Percentiles rank a stretch among this genome's conserved stretches.
These are phyloP conservation scores for Kodamaea hsintzibuensis DNA, from an alignment of 805 yeast species.

Conservation along the genomic window DNA sequence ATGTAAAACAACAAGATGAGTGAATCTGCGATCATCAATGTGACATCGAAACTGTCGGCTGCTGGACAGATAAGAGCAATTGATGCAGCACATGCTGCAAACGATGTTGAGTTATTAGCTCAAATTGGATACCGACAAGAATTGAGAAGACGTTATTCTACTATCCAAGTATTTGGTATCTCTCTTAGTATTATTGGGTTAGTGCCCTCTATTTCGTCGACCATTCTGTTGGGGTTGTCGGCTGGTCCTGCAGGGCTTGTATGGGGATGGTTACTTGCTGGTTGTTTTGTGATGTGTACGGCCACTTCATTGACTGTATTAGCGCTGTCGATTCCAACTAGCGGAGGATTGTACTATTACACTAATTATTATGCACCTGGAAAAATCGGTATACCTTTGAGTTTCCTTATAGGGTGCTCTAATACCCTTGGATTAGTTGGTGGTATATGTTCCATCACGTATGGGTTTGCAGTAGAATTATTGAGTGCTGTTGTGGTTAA, in stretches of 20 bases:
- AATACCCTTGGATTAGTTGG: conserved; percentile 67
- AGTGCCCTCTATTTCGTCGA: conserved; percentile 62
- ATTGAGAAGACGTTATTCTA: conserved; percentile 57
- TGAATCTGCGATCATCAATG: neutral
- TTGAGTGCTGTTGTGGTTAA: conserved; percentile 58
- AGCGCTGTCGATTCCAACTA: conserved; percentile 70
- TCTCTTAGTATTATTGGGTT: conserved; percentile 75
- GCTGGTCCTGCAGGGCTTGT: conserved; percentile 66
- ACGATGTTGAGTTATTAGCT: conserved; percentile 39
- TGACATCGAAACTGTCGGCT: neutral
- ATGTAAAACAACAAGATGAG: neutral
- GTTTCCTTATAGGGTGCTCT: conserved; percentile 65
- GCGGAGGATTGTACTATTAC: conserved; percentile 75
- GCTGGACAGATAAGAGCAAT: neutral
- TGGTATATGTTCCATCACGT: conserved; percentile 66
- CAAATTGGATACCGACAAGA: conserved; percentile 75
- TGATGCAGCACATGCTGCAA: conserved; percentile 9
- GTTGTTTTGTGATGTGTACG: conserved; percentile 54
- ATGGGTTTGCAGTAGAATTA: conserved; percentile 64
- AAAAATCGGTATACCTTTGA: conserved; percentile 48
- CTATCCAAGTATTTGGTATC: conserved; percentile 66
- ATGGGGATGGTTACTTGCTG: conserved; percentile 74
- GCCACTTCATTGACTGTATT: conserved; percentile 66
- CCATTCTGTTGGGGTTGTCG: conserved; percentile 51
- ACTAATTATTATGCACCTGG: conserved; percentile 67